Base-by-base conservation (phyloP, 2,329 filamentous ascomycete genomes). In the Xylariaceae sp. region DNA sequence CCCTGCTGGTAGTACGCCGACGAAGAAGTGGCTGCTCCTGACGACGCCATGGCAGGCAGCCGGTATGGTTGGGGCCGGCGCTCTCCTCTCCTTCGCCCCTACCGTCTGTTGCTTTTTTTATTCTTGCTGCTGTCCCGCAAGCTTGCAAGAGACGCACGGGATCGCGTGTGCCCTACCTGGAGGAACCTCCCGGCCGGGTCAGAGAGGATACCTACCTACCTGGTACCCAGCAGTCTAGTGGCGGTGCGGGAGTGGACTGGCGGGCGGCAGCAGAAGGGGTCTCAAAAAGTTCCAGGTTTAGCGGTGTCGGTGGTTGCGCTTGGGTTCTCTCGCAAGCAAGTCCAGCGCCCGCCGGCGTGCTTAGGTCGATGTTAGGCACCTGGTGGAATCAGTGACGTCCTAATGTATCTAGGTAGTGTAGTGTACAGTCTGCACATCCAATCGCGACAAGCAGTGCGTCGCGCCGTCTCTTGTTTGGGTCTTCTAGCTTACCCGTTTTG, bases 1-100 rank as follows among this genome's bases (percentile, higher is more conserved):
- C 42, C 59, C 57, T 62, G 60, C 50, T 49, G 61, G 59, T 56
- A 66, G 63, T 58, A 68, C 68, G 57, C 52, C 59, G 55, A 51
- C 65, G 65, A 67, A 61, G 50, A 47, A 51, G 68, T 63, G 54
- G 69, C 65, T 52, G 70, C 65, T 53, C 68, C 65, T 49, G 69
- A 68, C 53, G 70, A 68, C 60, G 64, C 60, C 64, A 69, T 67
- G 65, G 65, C 63, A 62, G 68, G 63, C 68, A 65, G 66, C 58
- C 64, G 8, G 22, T 44, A 46, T 54, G 50, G 61, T 56, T 60
- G 49, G 13, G 21, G 41, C 21, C 41, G n/a, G 22, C 29, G 5
- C 36, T 43, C 41, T 43, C 8, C 32, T 55, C 52, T 43, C 30
- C 18, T 7, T 37, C 13, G n/a, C 18, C 32, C 42, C 16, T 45